Evolutionary conservation across 768 basidiomycete species (phyloP).

Genomic region (Lentinula edodes): DNA sequence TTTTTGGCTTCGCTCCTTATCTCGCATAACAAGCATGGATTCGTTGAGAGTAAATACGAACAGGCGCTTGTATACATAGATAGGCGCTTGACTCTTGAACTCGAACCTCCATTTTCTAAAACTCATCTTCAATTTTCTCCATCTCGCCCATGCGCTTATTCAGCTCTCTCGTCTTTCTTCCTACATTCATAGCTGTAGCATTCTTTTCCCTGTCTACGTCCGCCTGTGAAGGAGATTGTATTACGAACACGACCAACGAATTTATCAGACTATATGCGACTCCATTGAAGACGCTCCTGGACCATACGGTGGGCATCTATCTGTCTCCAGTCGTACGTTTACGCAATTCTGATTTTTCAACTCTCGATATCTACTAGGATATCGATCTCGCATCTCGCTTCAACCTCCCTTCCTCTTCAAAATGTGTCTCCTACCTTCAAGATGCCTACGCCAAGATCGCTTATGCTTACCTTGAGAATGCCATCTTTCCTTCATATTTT

Average conservation of each 20-base stretch:
- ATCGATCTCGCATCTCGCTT: constrained; percentile 4
- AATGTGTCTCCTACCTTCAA: constrained; percentile 26
- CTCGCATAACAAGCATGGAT: no score
- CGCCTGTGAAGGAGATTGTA: constrained; percentile 72
- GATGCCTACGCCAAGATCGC: constrained; percentile 38
- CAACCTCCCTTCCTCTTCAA: neutral
- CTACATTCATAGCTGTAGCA: constrained; percentile 17
- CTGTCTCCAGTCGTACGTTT: neutral
- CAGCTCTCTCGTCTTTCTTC: constrained; percentile 11
- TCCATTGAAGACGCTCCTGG: constrained; percentile 33
- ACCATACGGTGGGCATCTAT: constrained; percentile 33
- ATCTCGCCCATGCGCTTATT: neutral
- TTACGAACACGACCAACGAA: constrained; percentile 50
- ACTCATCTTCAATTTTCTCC: neutral
- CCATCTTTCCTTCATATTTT: constrained; percentile 68
- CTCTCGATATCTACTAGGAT: constrained; percentile 6
- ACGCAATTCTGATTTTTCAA: neutral
- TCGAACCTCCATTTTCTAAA: neutral
- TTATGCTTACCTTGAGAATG: constrained; percentile 39
- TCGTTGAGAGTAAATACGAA: neutral
- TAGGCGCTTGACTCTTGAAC: neutral
- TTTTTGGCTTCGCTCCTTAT: no score
- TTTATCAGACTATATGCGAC: constrained; percentile 45
- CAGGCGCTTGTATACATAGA: neutral
- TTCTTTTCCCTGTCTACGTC: constrained; percentile 30